phyloP scores from a whole-genome alignment of 495 filamentous ascomycete species.

The Aspergillus saccharolyticus region DNA sequence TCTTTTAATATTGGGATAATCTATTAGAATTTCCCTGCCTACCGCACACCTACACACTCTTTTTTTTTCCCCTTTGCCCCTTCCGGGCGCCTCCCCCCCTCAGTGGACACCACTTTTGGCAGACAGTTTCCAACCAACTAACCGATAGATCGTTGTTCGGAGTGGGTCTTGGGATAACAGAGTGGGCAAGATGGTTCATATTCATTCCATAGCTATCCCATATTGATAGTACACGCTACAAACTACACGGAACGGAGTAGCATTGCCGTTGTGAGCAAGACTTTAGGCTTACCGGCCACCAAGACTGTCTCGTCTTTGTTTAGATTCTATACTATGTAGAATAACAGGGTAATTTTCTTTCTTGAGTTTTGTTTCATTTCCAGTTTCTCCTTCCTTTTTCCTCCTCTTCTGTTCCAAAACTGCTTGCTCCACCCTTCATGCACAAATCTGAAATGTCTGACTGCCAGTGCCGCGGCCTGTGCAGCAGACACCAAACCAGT shows the following conservation, averaged over 20 bases:
- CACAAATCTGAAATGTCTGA: not conserved
- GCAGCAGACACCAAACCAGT: slow-evolving; percentile 9
- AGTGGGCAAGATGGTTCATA: not conserved
- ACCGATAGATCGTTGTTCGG: slow-evolving; percentile 16
- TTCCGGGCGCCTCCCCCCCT: slow-evolving; percentile 8
- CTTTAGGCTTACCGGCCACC: no score
- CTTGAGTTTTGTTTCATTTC: no score
- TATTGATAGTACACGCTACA: no score
- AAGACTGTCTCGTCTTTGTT: no score
- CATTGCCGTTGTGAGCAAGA: no score
- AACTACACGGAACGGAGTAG: no score
- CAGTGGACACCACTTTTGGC: slow-evolving; percentile 10
- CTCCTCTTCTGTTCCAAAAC: no score
- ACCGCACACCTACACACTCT: not conserved
- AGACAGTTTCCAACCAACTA: slow-evolving; percentile 5
- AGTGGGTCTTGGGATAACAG: slow-evolving; percentile 16
- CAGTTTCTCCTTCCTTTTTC: no score
- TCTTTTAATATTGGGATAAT: not conserved
- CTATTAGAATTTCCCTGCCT: not conserved
- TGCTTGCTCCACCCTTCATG: not conserved
- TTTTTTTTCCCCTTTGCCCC: slow-evolving; percentile 15
- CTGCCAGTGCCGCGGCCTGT: not conserved
- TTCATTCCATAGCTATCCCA: no score
- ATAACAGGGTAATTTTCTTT: no score
- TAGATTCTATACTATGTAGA: no score